Percentiles rank a stretch among this genome's conserved stretches.
phyloP scores from a whole-genome alignment of 306 rosid genomes.

The Cicer chorassanicum region DNA sequence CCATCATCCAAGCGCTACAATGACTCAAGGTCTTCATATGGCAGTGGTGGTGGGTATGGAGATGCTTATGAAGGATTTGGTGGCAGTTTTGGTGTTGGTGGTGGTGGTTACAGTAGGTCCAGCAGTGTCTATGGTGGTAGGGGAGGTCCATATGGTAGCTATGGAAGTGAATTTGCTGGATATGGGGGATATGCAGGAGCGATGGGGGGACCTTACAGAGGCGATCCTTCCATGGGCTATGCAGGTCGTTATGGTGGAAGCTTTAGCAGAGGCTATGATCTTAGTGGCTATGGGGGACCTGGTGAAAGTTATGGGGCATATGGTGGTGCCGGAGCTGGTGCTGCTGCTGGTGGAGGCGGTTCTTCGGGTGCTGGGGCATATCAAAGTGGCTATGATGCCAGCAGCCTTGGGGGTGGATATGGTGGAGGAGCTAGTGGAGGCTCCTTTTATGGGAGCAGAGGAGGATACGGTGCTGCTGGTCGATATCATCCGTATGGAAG shows the following conservation, averaged over 20 bases:
- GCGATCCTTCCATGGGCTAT: constrained; percentile 78
- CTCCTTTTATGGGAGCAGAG: constrained; percentile 84
- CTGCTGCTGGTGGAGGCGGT: constrained; percentile 53
- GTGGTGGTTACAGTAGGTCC: constrained; percentile 77
- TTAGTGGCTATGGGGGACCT: constrained; percentile 87
- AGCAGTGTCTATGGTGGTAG: constrained; percentile 68
- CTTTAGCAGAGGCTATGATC: constrained; percentile 83
- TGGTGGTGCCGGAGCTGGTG: constrained; percentile 57
- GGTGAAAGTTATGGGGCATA: constrained; percentile 79
- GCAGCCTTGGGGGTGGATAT: constrained; percentile 70
- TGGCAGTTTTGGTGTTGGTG: constrained; percentile 69
- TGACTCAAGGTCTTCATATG: constrained; percentile 72
- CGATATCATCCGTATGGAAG: constrained; percentile 97
- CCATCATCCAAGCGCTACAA: constrained; percentile 82
- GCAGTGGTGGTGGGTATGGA: constrained; percentile 77
- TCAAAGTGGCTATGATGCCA: constrained; percentile 69
- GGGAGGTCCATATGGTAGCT: constrained; percentile 60
- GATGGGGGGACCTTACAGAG: constrained; percentile 83
- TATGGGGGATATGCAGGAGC: constrained; percentile 82
- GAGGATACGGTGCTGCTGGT: constrained; percentile 81
- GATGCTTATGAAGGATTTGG: constrained; percentile 85
- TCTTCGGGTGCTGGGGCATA: constrained; percentile 68
- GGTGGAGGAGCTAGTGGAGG: constrained; percentile 78
- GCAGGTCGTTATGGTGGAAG: constrained; percentile 84
- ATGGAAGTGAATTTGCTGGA: constrained; percentile 86